Evolutionary conservation across 805 yeast genomes (phyloP).

Genomic region (Ogataea dorogensis): DNA sequence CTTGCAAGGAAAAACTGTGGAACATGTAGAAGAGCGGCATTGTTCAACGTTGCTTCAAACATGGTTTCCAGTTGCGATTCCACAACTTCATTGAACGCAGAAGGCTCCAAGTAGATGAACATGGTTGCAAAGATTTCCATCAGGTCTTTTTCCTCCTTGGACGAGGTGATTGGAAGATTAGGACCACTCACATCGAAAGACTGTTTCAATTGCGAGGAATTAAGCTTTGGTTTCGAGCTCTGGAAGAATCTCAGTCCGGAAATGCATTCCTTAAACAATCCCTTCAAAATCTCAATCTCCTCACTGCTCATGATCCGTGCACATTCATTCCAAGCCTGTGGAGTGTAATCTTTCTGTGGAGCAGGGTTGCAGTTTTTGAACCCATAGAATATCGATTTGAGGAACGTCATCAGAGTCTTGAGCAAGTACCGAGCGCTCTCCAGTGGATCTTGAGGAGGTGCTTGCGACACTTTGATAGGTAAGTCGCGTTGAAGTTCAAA

Average conservation of each 20-base stretch:
- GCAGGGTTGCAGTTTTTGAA: constrained; percentile 88
- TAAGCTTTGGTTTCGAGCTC: constrained; percentile 47
- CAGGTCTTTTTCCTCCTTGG: constrained; percentile 90
- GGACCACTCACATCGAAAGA: constrained; percentile 73
- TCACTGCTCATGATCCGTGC: constrained; percentile 83
- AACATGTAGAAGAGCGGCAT: constrained; percentile 82
- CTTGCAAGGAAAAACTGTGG: constrained; percentile 94
- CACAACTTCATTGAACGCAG: constrained; percentile 91
- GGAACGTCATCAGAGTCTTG: constrained; percentile 83
- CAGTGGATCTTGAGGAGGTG: constrained; percentile 58
- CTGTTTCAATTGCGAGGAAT: constrained; percentile 33
- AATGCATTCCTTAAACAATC: constrained; percentile 80
- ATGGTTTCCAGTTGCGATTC: constrained; percentile 75
- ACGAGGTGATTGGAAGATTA: constrained; percentile 77
- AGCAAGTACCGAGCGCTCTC: constrained; percentile 87
- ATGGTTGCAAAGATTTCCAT: constrained; percentile 95
- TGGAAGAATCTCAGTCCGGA: constrained; percentile 75
- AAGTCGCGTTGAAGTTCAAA: constrained; percentile 46
- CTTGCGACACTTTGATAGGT: constrained; percentile 62
- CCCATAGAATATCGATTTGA: constrained; percentile 87
- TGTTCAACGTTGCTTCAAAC: constrained; percentile 74
- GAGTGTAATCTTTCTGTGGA: constrained; percentile 52
- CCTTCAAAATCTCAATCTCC: constrained; percentile 74
- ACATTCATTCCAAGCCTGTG: constrained; percentile 74
- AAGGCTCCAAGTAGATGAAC: constrained; percentile 90